A percentile compares a stretch with the other conserved stretches of the same genome.
Conservation (phyloP, 1,284 basidiomycete genomes). For the Cronartium ribicola region DNA sequence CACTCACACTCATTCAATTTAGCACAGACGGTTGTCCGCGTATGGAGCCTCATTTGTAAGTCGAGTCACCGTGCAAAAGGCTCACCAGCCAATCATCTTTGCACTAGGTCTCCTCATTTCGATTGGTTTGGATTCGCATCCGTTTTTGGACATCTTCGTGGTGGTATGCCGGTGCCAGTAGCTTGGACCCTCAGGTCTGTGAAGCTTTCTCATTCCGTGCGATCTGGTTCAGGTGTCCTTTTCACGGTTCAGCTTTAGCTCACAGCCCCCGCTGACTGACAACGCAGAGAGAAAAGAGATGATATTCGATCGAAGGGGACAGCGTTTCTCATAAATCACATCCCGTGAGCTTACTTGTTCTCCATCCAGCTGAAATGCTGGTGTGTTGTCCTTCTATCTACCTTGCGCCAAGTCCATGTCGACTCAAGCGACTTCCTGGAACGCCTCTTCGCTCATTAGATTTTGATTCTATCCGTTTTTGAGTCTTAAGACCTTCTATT, state of each 20-base stretch:
- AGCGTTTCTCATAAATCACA: not conserved
- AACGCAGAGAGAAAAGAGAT: not conserved
- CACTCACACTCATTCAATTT: not conserved
- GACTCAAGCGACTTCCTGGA: not conserved
- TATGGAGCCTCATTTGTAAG: constrained; percentile 2
- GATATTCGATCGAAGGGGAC: not conserved
- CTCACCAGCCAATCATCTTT: not conserved
- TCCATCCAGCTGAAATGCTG: not conserved
- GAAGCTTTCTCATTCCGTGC: not conserved
- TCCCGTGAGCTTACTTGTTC: constrained; percentile 7
- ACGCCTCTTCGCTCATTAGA: constrained; percentile 1
- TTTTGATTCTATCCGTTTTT: not conserved
- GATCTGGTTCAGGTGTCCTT: not conserved
- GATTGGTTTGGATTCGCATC: not conserved
- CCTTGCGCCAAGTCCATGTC: not conserved
- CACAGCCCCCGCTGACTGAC: not conserved
- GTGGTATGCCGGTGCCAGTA: not conserved
- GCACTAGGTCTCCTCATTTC: not conserved
- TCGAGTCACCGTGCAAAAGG: constrained; percentile 4
- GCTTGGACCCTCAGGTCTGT: constrained; percentile 1
- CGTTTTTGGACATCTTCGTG: not conserved
- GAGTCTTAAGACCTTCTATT: constrained; percentile 2
- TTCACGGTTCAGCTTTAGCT: not conserved
- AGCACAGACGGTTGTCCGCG: constrained; percentile 6
- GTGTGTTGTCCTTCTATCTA: not conserved